Evolutionary conservation across 208 protist species (phyloP), one percentile per base, ranked within the genome.

Genomic region (Phytomonas sp.): DNA sequence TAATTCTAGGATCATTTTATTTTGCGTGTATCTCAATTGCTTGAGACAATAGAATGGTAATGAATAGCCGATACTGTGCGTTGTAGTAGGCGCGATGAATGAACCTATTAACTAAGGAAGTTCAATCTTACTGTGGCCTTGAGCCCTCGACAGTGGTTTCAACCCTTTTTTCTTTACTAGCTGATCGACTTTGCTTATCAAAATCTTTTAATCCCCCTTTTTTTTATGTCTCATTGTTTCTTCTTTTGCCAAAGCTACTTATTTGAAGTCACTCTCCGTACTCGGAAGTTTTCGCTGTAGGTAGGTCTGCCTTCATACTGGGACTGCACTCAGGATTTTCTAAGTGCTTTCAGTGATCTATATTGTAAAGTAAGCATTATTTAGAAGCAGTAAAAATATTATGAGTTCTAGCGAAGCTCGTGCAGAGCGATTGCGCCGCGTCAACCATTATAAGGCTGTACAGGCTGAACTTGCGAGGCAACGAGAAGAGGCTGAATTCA

Each of bases 401-500:
- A 82, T 82, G 77, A 71, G 59, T 40, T 74, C 67, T 0, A 73
- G 66, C 28, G 79, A 91, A 69, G 75, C 80, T 13, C 82, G 88
- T 15, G 92, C 87, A 43, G 89, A 97, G 74, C 77, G 92, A 37
- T 80, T 94, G 56, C 84, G 92, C 31, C 87, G 89, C 37, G 82
- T 92, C 23, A 94, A 95, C 70, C 85, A 88, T 63, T 87, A 92
- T 71, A 92, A 92, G 71, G 85, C 87, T 29, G 75, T 97, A 26
- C 88, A 97, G 72, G 88, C 86, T 26, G 89, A 97, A 73, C 78
- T 96, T 0, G 84, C 83, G 0, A 77, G 78, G 0, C 82, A 94
- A 72, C 71, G 84, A 67, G 87, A 94, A 70, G 89, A 97, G 70
- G 83, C 81, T 29, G 68, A 81, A 53, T 90, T 94, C 51, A 68